phyloP scores from a whole-genome alignment of 2,329 filamentous ascomycete genomes.

The Penicillium sp. region DNA sequence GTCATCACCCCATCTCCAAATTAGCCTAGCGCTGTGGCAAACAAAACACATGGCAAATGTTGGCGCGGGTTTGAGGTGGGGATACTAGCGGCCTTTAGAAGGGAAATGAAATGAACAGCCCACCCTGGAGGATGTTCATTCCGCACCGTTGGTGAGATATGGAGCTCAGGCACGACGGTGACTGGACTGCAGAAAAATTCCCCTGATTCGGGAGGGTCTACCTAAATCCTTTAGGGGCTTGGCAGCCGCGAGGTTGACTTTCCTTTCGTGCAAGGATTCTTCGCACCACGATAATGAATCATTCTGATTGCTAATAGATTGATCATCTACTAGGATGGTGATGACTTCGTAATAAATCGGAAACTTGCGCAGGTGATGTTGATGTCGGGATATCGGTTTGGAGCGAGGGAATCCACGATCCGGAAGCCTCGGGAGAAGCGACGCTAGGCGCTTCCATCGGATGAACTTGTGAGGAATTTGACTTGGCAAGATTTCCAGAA shows the following conservation, averaged over 20 bases:
- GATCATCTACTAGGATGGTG: not conserved
- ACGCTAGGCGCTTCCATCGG: not conserved
- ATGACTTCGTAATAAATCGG: not conserved
- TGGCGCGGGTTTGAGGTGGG: constrained; percentile 26
- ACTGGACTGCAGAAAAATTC: constrained; percentile 16
- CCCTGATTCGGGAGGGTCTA: constrained; percentile 19
- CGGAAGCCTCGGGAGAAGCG: not conserved
- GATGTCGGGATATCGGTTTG: not conserved
- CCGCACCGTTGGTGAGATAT: constrained; percentile 26
- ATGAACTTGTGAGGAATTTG: not conserved
- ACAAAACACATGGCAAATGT: constrained; percentile 25
- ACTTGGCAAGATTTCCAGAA: not conserved
- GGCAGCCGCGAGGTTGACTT: constrained; percentile 12
- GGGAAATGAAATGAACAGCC: constrained; percentile 27
- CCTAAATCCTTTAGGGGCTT: constrained; percentile 14
- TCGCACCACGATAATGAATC: constrained; percentile 3
- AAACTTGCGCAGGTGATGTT: not conserved
- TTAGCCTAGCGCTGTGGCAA: constrained; percentile 10
- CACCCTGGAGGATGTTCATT: constrained; percentile 29
- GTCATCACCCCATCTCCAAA: constrained; percentile 1
- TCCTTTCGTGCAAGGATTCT: not conserved
- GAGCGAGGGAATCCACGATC: not conserved
- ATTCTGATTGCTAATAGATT: constrained; percentile 4
- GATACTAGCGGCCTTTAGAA: constrained; percentile 20
- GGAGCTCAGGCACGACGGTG: constrained; percentile 5